Base-by-base conservation (phyloP, 495 filamentous ascomycete species). In the Podospora pseudocomata region DNA sequence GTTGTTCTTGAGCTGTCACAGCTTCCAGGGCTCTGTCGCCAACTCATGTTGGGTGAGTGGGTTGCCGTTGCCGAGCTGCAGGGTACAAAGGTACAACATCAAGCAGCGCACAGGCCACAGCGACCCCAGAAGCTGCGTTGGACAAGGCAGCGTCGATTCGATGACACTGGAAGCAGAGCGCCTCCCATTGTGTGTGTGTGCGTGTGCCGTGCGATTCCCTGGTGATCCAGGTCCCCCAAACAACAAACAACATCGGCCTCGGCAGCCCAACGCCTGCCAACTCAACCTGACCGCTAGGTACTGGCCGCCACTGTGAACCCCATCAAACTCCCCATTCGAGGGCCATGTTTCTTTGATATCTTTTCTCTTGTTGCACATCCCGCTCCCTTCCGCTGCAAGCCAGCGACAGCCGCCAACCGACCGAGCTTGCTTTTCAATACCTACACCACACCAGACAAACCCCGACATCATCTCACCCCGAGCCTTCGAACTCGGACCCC, bases 171-270 rank as follows among this genome's bases (percentile, higher is more conserved):
- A 58, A 20, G 55, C 9, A 58, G 55, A 19, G 55, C 23, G 18
- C 55, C 13, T 58, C 23, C n/a, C 55, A 19, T 58, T 58, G 20
- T 23, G 20, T 1, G 23, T 23, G 23, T 23, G 23, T 23, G 23
- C 23, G 6, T 20, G n/a, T 20, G 55, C 23, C 18, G 55, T 58
- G n/a, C 55, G 55, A 19, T 58, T 58, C 55, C 55, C 55, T 26
- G 23, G n/a, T 58, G 60, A 63, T 63, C 67, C 65, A 65, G 30
- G 1, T 23, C 7, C 68, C 66, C 70, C 56, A 73, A 77, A 74
- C 70, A 74, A 75, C 70, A 74, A 75, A 60, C 66, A 67, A 65
- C 58, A 56, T 65, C 53, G 44, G 32, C 70, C n/a, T 32, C 49
- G 39, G 23, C 23, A 56, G 23, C 63, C 66, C 70, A 60, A 68